Conservation (phyloP, 768 basidiomycete species). For the Termitomyces sp. region DNA sequence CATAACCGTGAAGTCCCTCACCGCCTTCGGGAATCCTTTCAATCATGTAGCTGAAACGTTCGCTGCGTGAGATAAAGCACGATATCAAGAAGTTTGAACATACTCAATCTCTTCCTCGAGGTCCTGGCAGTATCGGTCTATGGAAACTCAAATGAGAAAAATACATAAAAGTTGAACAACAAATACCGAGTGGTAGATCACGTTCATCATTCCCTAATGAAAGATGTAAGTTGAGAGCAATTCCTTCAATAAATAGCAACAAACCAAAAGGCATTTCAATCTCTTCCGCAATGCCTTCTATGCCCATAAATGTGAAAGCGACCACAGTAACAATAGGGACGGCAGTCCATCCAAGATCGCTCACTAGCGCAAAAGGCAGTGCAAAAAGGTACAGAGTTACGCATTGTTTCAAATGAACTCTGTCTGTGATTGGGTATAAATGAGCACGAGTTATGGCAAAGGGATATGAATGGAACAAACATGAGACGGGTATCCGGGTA, state of each 20-base stretch:
- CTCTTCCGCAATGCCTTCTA: constrained; percentile 93
- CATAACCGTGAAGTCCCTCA: constrained; percentile 65
- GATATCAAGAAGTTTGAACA: constrained; percentile 22
- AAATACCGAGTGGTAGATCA: constrained; percentile 71
- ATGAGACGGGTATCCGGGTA: constrained; percentile 77
- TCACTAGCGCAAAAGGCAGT: constrained; percentile 82
- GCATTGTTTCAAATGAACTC: constrained; percentile 92
- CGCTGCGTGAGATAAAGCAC: constrained; percentile 2
- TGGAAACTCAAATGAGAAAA: neutral
- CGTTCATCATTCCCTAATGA: constrained; percentile 51
- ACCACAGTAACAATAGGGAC: constrained; percentile 85
- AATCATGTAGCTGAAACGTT: constrained; percentile 56
- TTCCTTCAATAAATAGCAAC: constrained; percentile 11
- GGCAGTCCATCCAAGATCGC: constrained; percentile 79
- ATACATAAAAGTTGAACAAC: neutral
- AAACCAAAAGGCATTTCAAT: constrained; percentile 94
- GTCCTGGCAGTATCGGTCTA: constrained; percentile 84
- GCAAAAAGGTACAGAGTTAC: constrained; percentile 92
- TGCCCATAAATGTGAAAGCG: constrained; percentile 89
- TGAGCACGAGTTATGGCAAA: neutral
- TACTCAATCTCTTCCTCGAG: constrained; percentile 83
- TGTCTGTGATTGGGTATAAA: constrained; percentile 41
- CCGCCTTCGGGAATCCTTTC: constrained; percentile 72
- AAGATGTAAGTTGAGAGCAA: neutral
- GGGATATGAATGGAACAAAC: constrained; percentile 25